Conservation (phyloP, 345 rosid species). For the Gynandropsis gynandra region DNA sequence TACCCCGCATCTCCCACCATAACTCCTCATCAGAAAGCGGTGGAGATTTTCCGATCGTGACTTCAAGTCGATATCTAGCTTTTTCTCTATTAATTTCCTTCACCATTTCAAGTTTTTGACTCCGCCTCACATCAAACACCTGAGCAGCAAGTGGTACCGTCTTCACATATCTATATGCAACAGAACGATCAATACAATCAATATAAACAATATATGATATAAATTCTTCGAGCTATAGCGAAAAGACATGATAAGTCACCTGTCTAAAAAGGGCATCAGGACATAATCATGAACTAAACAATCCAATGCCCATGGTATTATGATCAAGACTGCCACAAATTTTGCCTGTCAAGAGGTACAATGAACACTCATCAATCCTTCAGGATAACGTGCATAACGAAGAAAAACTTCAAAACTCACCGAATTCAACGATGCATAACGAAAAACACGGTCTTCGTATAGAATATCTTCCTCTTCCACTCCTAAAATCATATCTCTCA, state of each 20-base stretch:
- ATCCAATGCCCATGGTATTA: constrained; percentile 82
- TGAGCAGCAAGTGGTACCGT: constrained; percentile 91
- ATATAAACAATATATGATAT: no score
- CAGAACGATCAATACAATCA: constrained; percentile 1
- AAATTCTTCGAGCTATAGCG: not conserved
- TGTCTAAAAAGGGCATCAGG: constrained; percentile 91
- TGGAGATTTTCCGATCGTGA: constrained; percentile 90
- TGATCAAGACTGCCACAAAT: constrained; percentile 66
- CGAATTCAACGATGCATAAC: constrained; percentile 71
- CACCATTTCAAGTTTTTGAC: constrained; percentile 82
- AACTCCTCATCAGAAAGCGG: constrained; percentile 87
- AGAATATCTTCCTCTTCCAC: constrained; percentile 69
- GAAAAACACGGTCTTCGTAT: constrained; percentile 89
- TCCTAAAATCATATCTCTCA: constrained; percentile 68
- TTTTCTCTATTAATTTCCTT: constrained; percentile 62
- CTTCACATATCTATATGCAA: constrained; percentile 64
- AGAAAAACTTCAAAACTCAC: constrained; percentile 31
- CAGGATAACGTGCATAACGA: constrained; percentile 3
- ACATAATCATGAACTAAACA: constrained; percentile 85
- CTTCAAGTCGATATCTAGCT: constrained; percentile 76
- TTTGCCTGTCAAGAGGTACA: constrained; percentile 56
- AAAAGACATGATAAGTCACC: constrained; percentile 36
- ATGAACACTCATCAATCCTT: constrained; percentile 20
- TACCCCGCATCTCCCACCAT: constrained; percentile 86
- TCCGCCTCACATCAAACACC: constrained; percentile 71